These are phyloP conservation scores for Annulohypoxylon nitens DNA, from an alignment of 495 filamentous ascomycete genomes.

Conservation along the genomic window DNA sequence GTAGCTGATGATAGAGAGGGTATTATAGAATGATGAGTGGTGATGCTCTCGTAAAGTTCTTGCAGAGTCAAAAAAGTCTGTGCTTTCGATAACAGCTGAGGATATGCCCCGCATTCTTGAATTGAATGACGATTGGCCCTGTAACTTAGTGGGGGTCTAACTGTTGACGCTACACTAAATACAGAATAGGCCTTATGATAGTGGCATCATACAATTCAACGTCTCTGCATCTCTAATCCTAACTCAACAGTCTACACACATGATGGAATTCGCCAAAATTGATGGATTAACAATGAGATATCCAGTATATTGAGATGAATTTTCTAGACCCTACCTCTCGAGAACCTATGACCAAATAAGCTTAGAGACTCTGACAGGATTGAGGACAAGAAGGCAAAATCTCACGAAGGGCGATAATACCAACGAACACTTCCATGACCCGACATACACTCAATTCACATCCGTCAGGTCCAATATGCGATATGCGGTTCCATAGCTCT, in stretches of 20 bases:
- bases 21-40: not conserved
- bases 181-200: not conserved
- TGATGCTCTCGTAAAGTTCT: constrained; percentile 10
- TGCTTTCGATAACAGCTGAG: constrained; percentile 2
- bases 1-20: not conserved
- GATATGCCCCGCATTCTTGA: constrained; percentile 2
- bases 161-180: not conserved
- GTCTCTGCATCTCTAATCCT: not conserved
- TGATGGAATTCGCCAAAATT: not conserved
- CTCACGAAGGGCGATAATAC: no score
- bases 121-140: constrained; percentile 23
- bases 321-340: no score
- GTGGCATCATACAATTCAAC: not conserved
- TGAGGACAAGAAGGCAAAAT: no score
- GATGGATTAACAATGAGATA: not conserved
- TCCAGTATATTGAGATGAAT: no score
- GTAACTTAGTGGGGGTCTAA: not conserved
- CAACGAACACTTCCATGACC: no score
- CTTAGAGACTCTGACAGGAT: no score
- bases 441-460: no score
- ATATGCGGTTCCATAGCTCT: no score
- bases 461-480: no score
- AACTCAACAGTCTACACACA: no score
- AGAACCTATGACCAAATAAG: no score
- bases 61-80: not conserved